Evolutionary conservation across 352 stramenopile species (phyloP).

Genomic region (Elongisporangium undulatum): DNA sequence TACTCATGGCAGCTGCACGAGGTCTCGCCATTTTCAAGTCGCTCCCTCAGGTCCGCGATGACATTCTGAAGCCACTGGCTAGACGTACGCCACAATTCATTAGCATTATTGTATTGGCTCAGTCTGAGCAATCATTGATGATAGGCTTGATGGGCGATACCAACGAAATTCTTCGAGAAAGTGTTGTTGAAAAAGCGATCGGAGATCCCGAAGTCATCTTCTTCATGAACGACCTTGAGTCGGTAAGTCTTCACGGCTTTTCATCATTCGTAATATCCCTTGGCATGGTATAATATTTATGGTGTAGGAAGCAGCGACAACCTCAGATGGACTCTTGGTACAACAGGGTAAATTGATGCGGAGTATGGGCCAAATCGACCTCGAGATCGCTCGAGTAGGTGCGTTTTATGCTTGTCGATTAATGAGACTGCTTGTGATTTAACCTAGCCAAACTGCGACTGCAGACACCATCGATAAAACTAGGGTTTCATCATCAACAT

Average conservation of each 20-base stretch:
- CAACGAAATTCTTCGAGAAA: conserved; percentile 31
- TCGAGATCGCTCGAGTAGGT: conserved; percentile 24
- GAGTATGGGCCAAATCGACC: conserved; percentile 37
- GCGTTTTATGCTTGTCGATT: no score
- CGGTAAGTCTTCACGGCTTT: conserved; percentile 16
- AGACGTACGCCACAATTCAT: conserved; percentile 22
- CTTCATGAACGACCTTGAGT: conserved; percentile 72
- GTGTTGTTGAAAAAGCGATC: conserved; percentile 47
- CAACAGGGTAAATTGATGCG: conserved; percentile 44
- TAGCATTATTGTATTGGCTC: background rate
- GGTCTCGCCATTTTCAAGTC: conserved; percentile 54
- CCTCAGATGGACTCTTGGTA: conserved; percentile 33
- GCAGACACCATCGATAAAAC: background rate
- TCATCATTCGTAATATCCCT: background rate
- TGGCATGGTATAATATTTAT: background rate
- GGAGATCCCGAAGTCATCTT: conserved; percentile 68
- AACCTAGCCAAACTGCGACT: background rate
- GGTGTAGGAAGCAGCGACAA: conserved; percentile 33
- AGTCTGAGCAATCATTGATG: background rate
- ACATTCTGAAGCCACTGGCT: conserved; percentile 33
- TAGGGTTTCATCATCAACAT: background rate
- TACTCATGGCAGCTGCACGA: conserved; percentile 34
- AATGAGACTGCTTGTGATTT: no score
- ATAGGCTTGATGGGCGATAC: conserved; percentile 46
- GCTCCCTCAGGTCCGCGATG: conserved; percentile 20